Percentiles rank a stretch among this genome's conserved stretches.
phyloP scores from a whole-genome alignment of 2,329 filamentous ascomycete species.

The Penicillium griseofulvum region DNA sequence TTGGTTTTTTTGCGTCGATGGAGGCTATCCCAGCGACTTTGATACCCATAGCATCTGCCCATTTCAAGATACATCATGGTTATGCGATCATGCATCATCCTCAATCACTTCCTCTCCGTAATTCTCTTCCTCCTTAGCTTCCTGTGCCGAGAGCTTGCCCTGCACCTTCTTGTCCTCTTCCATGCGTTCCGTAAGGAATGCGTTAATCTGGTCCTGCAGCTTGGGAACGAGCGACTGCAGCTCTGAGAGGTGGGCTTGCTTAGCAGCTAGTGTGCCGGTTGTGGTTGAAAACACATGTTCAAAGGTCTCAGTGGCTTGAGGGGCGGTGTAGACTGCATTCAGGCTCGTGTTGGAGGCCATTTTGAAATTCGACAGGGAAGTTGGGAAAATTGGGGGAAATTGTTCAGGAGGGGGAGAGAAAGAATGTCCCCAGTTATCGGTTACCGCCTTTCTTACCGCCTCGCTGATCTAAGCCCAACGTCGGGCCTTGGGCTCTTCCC shows the following conservation, averaged over 20 bases:
- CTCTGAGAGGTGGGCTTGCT: constrained; percentile 54
- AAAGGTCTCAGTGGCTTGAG: constrained; percentile 33
- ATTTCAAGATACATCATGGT: constrained; percentile 26
- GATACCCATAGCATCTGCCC: constrained; percentile 32
- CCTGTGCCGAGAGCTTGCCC: constrained; percentile 38
- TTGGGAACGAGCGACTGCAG: constrained; percentile 50
- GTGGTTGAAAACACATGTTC: constrained; percentile 28
- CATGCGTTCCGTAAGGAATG: constrained; percentile 61
- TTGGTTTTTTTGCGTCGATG: constrained; percentile 14
- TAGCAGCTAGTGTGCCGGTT: constrained; percentile 35
- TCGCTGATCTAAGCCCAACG: background rate
- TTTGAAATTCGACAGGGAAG: background rate
- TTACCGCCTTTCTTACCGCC: constrained; percentile 9
- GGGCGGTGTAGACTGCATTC: constrained; percentile 30
- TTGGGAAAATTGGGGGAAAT: background rate
- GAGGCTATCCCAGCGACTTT: constrained; percentile 28
- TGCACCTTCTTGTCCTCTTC: constrained; percentile 55
- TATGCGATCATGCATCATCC: constrained; percentile 54
- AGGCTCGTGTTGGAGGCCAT: constrained; percentile 13
- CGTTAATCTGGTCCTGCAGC: constrained; percentile 59
- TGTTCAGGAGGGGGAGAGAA: background rate
- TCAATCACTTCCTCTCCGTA: constrained; percentile 80
- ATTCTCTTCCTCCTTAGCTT: constrained; percentile 54
- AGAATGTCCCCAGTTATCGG: background rate
- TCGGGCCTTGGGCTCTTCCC: background rate